A percentile compares a stretch with the other conserved stretches of the same genome.
phyloP scores from a whole-genome alignment of 2,329 filamentous ascomycete species.

The Aspergillus brunneoviolaceus region DNA sequence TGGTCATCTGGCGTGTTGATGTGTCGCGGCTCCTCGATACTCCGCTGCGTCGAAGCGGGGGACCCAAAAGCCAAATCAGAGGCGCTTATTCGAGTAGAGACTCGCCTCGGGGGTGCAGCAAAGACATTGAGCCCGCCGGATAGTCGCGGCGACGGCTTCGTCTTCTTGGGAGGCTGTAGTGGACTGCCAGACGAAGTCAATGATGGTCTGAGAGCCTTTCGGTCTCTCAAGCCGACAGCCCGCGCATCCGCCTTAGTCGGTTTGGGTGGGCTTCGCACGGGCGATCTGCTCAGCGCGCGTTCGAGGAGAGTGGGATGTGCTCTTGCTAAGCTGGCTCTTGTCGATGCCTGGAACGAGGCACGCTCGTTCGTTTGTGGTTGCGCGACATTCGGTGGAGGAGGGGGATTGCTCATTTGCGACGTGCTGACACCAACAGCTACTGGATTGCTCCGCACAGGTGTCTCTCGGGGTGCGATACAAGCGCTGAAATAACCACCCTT shows the following conservation, averaged over 20 bases:
- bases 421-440: constrained; percentile 46
- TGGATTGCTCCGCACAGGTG: constrained; percentile 49
- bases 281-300: constrained; percentile 44
- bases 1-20: constrained; percentile 33
- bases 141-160: constrained; percentile 22
- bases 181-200: constrained; percentile 31
- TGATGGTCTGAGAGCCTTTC: constrained; percentile 40
- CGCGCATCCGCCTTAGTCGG: constrained; percentile 20
- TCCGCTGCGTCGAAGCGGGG: constrained; percentile 19
- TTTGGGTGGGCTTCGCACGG: constrained; percentile 31
- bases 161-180: constrained; percentile 15
- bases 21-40: constrained; percentile 10
- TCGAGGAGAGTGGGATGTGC: constrained; percentile 60
- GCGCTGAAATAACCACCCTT: neutral
- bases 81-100: constrained; percentile 34
- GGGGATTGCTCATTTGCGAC: constrained; percentile 38
- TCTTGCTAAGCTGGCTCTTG: constrained; percentile 62
- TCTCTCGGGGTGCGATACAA: neutral
- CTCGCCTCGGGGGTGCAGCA: constrained; percentile 36
- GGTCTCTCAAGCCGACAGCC: constrained; percentile 34
- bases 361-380: constrained; percentile 37
- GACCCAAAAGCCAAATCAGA: constrained; percentile 32
- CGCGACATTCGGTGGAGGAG: constrained; percentile 18
- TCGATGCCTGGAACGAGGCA: constrained; percentile 67
- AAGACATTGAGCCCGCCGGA: constrained; percentile 36